Evolutionary conservation across 495 filamentous ascomycete species (phyloP), one percentile per base, ranked within the genome.

Genomic region (Hypoxylon lienhwacheense): DNA sequence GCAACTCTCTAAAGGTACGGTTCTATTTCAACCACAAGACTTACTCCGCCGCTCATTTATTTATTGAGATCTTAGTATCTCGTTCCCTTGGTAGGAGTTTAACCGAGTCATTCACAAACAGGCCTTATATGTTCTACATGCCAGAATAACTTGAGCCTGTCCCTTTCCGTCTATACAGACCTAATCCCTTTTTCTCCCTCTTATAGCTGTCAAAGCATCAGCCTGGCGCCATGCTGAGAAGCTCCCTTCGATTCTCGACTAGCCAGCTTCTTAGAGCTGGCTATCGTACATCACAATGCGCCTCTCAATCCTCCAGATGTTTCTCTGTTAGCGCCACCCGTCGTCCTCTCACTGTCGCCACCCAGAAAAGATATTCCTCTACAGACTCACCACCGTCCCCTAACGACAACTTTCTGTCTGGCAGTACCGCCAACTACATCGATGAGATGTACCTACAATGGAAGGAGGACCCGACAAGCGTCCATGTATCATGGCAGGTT

Each of bases 401-500:
- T 44, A 92, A 86, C 65, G 93, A 98, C 76, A 93, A 85, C 72
- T 98, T 97, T 80, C 81, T 97, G 41, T 85, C 87, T 52, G 93
- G 93, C 32, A 96, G 86, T 77, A 88, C 91, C 49, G 93, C 93
- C 70, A 97, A 96, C 76, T 98, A 98, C 73, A 86, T 98, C 70
- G 93, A 98, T 72, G 93, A 96, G 81, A 98, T 98, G 93, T 98
- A 98, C 73, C 72, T 98, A 73, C 82, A 88, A 62, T 98, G 93
- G 93, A 96, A 92, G 76, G 79, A 86, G 53, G 90, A 98, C 64
- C 90, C 95, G 14, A 81, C 83, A 59, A 95, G 88, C 72, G 93
- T 98, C 34, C 93, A 98, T 74, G 79, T 96, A 64, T 98, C 93
- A 69, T 98, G 93, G 93, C 93, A 97, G 77, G 87, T 92, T 59